Conservation (phyloP, 768 basidiomycete species). For the Boletellus sp. region DNA sequence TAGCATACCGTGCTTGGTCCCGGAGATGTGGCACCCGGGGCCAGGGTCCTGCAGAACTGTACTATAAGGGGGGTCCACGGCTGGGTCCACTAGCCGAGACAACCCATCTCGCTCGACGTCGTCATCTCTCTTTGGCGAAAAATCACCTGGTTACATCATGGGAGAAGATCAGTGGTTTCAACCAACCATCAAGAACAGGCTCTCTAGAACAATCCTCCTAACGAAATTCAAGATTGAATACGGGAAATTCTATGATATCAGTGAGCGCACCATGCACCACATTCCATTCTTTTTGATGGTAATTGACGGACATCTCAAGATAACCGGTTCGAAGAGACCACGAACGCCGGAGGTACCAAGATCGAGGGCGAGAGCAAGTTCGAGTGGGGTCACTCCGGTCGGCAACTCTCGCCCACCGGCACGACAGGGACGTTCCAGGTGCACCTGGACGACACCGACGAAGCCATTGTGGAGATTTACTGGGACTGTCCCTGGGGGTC, state of each 20-base stretch:
- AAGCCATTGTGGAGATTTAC: neutral
- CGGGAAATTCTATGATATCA: neutral
- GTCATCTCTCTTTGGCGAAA: no score
- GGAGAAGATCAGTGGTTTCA: neutral
- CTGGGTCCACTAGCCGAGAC: no score
- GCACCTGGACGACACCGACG: neutral
- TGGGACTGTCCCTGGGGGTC: neutral
- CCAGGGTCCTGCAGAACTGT: no score
- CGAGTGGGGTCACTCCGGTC: neutral
- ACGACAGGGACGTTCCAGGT: neutral
- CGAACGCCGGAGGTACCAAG: neutral
- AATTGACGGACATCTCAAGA: neutral
- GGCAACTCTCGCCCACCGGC: neutral
- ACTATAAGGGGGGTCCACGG: no score
- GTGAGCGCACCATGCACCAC: neutral
- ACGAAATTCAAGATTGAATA: neutral
- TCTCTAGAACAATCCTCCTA: neutral
- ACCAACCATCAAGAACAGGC: neutral
- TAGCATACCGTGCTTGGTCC: no score
- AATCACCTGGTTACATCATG: neutral
- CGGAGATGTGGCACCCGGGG: no score
- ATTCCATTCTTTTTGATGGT: neutral
- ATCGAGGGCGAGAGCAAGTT: neutral
- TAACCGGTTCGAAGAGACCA: neutral
- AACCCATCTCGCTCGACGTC: no score